Base-by-base conservation (phyloP, 1,284 basidiomycete species). In the Trichosporon coremiiforme region DNA sequence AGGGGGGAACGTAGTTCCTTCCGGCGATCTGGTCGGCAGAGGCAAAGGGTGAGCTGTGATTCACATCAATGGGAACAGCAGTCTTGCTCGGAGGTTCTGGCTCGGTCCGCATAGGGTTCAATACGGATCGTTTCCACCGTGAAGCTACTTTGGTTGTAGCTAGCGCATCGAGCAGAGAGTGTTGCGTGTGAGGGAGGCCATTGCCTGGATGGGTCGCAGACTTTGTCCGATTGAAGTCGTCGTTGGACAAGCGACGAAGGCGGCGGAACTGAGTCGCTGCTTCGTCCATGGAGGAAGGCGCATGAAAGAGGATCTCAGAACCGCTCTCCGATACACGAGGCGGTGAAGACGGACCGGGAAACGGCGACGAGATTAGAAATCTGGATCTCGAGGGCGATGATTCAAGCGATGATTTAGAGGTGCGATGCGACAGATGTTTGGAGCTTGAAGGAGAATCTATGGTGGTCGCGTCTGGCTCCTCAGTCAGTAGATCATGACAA, bases 1-100 rank as follows among this genome's bases (percentile, higher is more conserved):
- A 85, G 0, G 91, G 89, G 0, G 91, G 87, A 0, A 87, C 80
- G 75, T 88, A 92, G 6, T 7, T n/a, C 3, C 68, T 76, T 0
- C 71, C 76, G 0, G 75, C 70, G 3, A 79, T 50, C 25, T 78
- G 74, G 31, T 79, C 75, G 2, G 70, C 35, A 0, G 75, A 68
- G 3, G 77, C 77, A 45, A 84, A 84, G 1, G 83, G 83, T 1
- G 77, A 80, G 2, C 75, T 64, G 67, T 84, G 83, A 33, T 73
- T 80, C 35, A 83, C 74, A 33, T 80, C 76, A 45, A 82, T 77
- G 1, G 80, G 81, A 29, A 75, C 45, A 4, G 80, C 77, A 2
- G 65, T 50, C n/a, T 31, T 47, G 64, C 74, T 75, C 4, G 75
- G 75, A 0, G 79, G 76, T 68, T 79, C 76, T 8, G 63, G 29